Evolutionary conservation across 2,329 filamentous ascomycete genomes (phyloP), one percentile per base, ranked within the genome.

Genomic region (Alternaria arborescens): DNA sequence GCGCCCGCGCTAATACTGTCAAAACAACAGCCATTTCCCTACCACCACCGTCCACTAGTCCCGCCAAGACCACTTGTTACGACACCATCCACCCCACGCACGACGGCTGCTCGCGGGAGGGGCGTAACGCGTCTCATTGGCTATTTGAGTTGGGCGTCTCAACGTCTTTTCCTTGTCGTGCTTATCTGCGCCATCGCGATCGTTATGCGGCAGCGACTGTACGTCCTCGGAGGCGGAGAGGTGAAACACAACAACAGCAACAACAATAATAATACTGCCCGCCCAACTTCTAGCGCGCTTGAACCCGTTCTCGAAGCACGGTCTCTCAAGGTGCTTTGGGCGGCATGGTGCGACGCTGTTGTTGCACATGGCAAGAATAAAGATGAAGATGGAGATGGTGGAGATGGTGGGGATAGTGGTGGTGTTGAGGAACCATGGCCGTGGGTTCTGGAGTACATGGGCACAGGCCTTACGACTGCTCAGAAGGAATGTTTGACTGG

Each of bases 311-410:
- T 24, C 40, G 38, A 46, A 4, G 59, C 60, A 20, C 4, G 26
- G 6, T 26, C 18, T 11, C 63, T 73, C 7, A 56, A 58, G 16
- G 44, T 75, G n/a, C 59, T 72, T 4, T 78, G 74, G 73, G 48
- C 62, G 18, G 76, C 74, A 22, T 78, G 75, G 75, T 77, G 74
- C 54, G 75, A 78, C 55, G 51, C 58, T 6, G 47, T 70, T 11
- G 55, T 72, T 14, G 58, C 58, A 1, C 38, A 58, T 14, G 14
- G 16, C 34, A 36, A 36, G 12, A 16, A 36, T 16, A 14, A 14
- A 36, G 32, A 36, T 36, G 32, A 6, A 14, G 12, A 14, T 16
- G 32, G 32, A 34, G 12, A 36, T 36, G 32, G 32, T 16, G 32
- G 32, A 34, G 12, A 36, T 36, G 32, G 32, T 6, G 11, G 30